Percentiles rank a stretch among this genome's conserved stretches.
phyloP scores from a whole-genome alignment of 176 grass and related monocot species.

The Eleusine coracana region DNA sequence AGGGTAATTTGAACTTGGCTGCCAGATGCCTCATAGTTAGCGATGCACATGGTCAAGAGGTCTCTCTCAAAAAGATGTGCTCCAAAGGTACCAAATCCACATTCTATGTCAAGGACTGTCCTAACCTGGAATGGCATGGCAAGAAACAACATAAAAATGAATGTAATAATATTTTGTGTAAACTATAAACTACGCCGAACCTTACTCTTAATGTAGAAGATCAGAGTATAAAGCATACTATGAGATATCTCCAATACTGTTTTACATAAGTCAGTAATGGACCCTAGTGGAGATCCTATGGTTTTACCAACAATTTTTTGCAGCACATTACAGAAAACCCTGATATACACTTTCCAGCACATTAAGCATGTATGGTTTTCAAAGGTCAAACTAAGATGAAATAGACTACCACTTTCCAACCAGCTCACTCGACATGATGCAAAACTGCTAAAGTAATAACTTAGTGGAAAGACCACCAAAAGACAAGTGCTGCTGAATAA shows the following conservation, averaged over 20 bases:
- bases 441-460: conserved; percentile 24
- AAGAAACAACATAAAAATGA: conserved; percentile 32
- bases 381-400: conserved; percentile 44
- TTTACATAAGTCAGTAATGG: conserved; percentile 20
- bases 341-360: conserved; percentile 41
- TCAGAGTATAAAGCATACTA: conserved; percentile 12
- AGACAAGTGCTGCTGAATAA: conserved; percentile 22
- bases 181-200: conserved; percentile 5
- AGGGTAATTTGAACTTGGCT: conserved; percentile 98
- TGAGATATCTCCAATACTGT: conserved; percentile 11
- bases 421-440: conserved; percentile 36
- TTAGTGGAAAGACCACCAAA: conserved; percentile 39
- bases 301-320: conserved; percentile 28
- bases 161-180: not conserved
- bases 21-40: conserved; percentile 88
- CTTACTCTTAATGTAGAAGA: not conserved
- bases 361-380: conserved; percentile 33
- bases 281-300: conserved; percentile 24
- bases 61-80: conserved; percentile 83
- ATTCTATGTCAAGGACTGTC: conserved; percentile 95
- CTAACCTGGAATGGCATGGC: conserved; percentile 68
- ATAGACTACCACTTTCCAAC: conserved; percentile 45
- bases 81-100: conserved; percentile 97
- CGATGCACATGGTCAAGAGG: conserved; percentile 95
- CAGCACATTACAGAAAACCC: conserved; percentile 36